A percentile compares a stretch with the other conserved stretches of the same genome.
phyloP scores from a whole-genome alignment of 805 yeast species.

The Wickerhamomyces bisporus region DNA sequence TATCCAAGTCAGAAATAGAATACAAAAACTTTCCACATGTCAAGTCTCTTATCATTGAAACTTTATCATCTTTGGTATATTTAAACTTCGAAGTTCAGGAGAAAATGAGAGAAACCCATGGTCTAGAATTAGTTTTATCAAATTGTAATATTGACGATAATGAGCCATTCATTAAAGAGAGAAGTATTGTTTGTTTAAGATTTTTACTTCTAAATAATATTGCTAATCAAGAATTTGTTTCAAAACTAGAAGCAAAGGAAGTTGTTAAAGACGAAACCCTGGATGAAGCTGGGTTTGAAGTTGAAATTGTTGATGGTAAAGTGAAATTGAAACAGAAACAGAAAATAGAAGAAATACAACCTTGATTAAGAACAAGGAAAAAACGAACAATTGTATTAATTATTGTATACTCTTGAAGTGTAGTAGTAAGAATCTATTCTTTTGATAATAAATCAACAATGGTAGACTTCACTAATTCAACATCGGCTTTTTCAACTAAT shows the following conservation, averaged over 20 bases:
- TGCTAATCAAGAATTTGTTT: conserved; percentile 72
- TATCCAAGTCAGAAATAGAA: conserved; percentile 10
- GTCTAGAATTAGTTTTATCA: conserved; percentile 65
- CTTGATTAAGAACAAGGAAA: too few relatives aligned
- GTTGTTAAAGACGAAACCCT: conserved; percentile 53
- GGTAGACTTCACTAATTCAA: conserved; percentile 67
- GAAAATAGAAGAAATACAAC: too few relatives aligned
- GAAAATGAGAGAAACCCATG: conserved; percentile 55
- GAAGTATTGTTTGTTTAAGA: conserved; percentile 74
- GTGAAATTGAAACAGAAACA: conserved; percentile 42
- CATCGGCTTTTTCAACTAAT: conserved; percentile 64
- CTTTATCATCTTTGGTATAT: conserved; percentile 53
- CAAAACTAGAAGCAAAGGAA: conserved; percentile 68
- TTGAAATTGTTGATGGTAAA: conserved; percentile 68
- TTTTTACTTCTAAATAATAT: conserved; percentile 59
- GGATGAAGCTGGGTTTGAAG: conserved; percentile 73
- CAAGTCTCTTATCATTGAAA: conserved; percentile 62
- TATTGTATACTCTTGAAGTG: too few relatives aligned
- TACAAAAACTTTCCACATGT: conserved; percentile 52
- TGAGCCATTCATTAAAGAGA: conserved; percentile 84
- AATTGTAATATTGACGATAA: conserved; percentile 82
- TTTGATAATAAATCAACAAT: conserved; percentile 67
- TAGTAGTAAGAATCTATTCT: conserved; percentile 31
- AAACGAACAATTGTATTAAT: too few relatives aligned
- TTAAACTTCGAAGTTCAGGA: conserved; percentile 60